A percentile compares a stretch with the other conserved stretches of the same genome.
Conservation (phyloP, 352 stramenopile genomes). For the Phytophthora nicotianae region DNA sequence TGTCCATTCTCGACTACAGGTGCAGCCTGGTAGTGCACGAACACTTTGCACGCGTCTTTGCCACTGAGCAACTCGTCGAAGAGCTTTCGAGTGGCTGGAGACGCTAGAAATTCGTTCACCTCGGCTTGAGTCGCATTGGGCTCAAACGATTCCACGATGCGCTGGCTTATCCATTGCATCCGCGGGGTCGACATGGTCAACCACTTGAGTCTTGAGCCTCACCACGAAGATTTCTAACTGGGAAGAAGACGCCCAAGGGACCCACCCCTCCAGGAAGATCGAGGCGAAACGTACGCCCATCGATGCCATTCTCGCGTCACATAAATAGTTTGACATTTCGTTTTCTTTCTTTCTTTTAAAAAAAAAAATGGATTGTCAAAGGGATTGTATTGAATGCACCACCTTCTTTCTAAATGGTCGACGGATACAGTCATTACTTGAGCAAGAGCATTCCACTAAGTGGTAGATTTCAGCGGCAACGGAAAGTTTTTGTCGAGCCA, state of each 20-base stretch:
- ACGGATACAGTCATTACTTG: no score
- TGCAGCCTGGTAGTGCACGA: conserved; percentile 69
- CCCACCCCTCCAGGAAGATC: conserved; percentile 33
- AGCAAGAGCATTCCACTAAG: neutral
- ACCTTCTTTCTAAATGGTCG: no score
- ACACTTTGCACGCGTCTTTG: conserved; percentile 76
- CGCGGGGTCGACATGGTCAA: conserved; percentile 67
- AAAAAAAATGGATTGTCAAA: no score
- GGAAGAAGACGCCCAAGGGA: conserved; percentile 18
- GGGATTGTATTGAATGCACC: no score
- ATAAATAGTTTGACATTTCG: no score
- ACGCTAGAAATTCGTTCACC: conserved; percentile 68
- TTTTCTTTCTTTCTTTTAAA: no score
- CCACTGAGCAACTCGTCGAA: conserved; percentile 80
- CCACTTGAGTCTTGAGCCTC: conserved; percentile 12
- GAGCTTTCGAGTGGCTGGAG: conserved; percentile 54
- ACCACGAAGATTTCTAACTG: conserved; percentile 29
- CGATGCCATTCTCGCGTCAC: no score
- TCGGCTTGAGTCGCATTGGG: conserved; percentile 55
- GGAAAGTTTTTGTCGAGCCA: conserved; percentile 9
- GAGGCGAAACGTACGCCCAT: conserved; percentile 28
- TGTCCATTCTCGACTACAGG: conserved; percentile 14
- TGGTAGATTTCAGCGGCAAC: neutral
- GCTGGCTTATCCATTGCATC: conserved; percentile 84
- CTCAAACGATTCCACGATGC: conserved; percentile 84